Evolutionary conservation across 2,329 filamentous ascomycete species (phyloP), one percentile per base, ranked within the genome.

Genomic region (Xylaria sp.): DNA sequence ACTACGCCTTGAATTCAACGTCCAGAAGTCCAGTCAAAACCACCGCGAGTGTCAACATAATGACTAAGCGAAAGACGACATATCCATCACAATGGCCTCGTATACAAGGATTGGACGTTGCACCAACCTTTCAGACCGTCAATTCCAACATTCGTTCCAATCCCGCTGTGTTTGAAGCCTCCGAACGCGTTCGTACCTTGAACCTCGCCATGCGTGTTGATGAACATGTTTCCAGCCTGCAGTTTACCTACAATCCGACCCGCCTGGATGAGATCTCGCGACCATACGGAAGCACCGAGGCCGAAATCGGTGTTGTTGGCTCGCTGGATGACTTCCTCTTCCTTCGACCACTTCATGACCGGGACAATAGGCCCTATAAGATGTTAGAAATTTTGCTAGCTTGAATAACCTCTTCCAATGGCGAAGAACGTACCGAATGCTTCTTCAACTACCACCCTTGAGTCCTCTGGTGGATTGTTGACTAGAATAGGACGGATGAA

Each of bases 251-350:
- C 85, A 58, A 88, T 82, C 48, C 80, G 75, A 71, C 82, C 76
- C 1, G 85, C 85, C 62, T 82, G 81, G 66, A 78, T 81, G 10
- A 85, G 74, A 77, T 87, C 83, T 66, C 81, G 82, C 23, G 79
- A 78, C 83, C 84, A 88, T n/a, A 88, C 84, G 36, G 83, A 86
- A 41, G 85, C 85, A 55, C 83, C 86, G 1, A 89, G 82, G 55
- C 86, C 86, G 9, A 80, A 81, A 49, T 84, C 81, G 31, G 81
- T 84, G 76, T 84, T 76, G 77, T 88, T 88, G 46, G 82, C 83
- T 31, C 82, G 77, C 36, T 69, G 70, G 71, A 85, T 81, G 54
- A 84, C 82, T 46, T 85, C 83, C 36, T 80, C 80, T 64, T 84
- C 81, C 31, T 82, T 78, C 3, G 75, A 74, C 79, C 81, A 85